Percentiles rank a stretch among this genome's conserved stretches.
These are phyloP conservation scores for Friedmanniomyces simplex DNA, from an alignment of 495 filamentous ascomycete genomes.

Conservation along the genomic window DNA sequence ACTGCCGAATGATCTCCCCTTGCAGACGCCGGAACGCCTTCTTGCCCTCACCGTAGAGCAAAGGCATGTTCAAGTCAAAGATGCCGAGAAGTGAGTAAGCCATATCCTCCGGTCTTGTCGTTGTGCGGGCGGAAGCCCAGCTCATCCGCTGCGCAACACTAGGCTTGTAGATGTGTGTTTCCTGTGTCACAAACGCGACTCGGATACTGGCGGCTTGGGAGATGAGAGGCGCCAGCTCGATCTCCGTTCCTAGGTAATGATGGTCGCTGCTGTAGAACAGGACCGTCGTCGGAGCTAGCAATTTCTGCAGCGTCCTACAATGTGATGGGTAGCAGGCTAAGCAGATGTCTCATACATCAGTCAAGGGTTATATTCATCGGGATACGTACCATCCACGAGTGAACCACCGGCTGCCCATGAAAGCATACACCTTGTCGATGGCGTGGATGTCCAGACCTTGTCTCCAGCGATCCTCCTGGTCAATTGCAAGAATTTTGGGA, in stretches of 20 bases:
- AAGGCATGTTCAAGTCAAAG: slow-evolving; percentile 30
- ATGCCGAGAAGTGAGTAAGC: slow-evolving; percentile 31
- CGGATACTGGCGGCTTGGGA: neutral
- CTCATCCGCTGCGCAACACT: slow-evolving; percentile 14
- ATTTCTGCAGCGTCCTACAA: slow-evolving; percentile 13
- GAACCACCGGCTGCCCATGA: slow-evolving; percentile 4
- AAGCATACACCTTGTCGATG: neutral
- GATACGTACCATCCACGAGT: slow-evolving; percentile 17
- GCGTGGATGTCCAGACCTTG: neutral
- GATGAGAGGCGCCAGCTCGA: neutral
- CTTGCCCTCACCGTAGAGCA: slow-evolving; percentile 32
- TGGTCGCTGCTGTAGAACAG: slow-evolving; percentile 7
- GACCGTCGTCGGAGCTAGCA: slow-evolving; percentile 4
- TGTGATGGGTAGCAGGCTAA: too few relatives aligned
- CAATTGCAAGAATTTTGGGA: neutral
- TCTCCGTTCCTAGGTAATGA: neutral
- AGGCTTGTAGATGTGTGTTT: neutral
- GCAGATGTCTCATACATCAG: too few relatives aligned
- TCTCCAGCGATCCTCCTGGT: neutral
- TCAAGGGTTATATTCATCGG: too few relatives aligned
- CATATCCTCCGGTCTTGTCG: slow-evolving; percentile 24
- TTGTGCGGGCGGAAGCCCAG: slow-evolving; percentile 12
- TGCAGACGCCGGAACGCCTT: slow-evolving; percentile 28
- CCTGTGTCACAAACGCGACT: neutral
- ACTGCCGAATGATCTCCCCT: slow-evolving; percentile 23